Evolutionary conservation across 2,329 filamentous ascomycete genomes (phyloP).

Genomic region (Epichloe sp.): DNA sequence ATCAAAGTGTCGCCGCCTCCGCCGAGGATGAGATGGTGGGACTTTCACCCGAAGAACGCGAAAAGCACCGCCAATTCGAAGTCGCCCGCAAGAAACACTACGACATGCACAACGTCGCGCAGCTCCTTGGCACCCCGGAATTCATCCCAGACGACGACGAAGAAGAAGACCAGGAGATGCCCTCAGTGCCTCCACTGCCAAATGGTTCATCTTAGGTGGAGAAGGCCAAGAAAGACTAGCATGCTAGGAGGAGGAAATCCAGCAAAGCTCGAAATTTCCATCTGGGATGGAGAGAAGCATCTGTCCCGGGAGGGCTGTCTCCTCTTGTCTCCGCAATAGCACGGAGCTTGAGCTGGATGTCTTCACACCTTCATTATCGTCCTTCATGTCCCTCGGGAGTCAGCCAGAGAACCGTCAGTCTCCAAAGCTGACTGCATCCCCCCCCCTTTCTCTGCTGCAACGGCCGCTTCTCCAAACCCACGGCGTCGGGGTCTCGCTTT

Average conservation of each 20-base stretch:
- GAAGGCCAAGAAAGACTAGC: not conserved
- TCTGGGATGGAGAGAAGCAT: not conserved
- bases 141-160: constrained; percentile 48
- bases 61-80: constrained; percentile 90
- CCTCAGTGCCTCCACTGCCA: constrained; percentile 32
- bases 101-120: constrained; percentile 93
- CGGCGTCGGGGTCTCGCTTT: not conserved
- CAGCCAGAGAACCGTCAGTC: too few species aligned
- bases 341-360: not conserved
- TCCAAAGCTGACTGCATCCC: too few species aligned
- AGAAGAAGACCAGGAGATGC: constrained; percentile 25
- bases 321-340: not conserved
- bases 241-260: not conserved
- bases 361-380: not conserved
- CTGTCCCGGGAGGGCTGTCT: not conserved
- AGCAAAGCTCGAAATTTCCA: not conserved
- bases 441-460: not conserved
- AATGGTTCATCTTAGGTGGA: constrained; percentile 20
- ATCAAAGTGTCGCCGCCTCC: constrained; percentile 43
- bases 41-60: constrained; percentile 57
- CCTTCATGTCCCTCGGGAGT: not conserved
- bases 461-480: not conserved
- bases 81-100: constrained; percentile 91
- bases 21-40: constrained; percentile 41
- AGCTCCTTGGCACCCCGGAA: constrained; percentile 67